Evolutionary conservation across 2,329 filamentous ascomycete genomes (phyloP).

Genomic region (Botrytis sinoallii): DNA sequence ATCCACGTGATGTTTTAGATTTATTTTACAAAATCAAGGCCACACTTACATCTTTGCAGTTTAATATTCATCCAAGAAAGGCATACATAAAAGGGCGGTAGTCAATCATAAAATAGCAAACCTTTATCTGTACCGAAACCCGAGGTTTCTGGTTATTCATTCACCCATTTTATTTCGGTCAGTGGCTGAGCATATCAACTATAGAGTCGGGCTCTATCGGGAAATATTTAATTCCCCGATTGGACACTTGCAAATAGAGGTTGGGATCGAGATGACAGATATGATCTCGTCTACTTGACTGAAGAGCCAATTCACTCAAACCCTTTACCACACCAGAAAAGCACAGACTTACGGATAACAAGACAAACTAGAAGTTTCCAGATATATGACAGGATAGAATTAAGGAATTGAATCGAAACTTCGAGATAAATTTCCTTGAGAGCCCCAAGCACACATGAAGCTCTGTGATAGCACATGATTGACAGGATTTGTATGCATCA

Average conservation of each 20-base stretch:
- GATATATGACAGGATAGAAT: not conserved
- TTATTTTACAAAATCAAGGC: too few species aligned
- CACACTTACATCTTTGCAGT: not conserved
- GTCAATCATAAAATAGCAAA: not conserved
- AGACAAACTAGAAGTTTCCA: not conserved
- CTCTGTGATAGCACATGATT: not conserved
- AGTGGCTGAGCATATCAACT: not conserved
- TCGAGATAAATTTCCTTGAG: not conserved
- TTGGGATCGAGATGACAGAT: not conserved
- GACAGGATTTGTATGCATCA: not conserved
- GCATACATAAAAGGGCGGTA: not conserved
- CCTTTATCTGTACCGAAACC: not conserved
- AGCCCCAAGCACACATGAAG: not conserved
- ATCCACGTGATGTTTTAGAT: not conserved
- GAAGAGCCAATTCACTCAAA: not conserved
- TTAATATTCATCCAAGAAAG: not conserved
- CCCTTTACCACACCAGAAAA: too few species aligned
- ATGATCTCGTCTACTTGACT: not conserved
- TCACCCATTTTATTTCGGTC: not conserved
- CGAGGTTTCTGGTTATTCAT: not conserved
- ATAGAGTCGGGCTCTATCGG: not conserved
- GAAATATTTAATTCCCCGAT: not conserved
- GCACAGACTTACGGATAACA: not conserved
- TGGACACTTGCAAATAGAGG: not conserved
- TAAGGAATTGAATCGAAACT: too few species aligned